Conservation (phyloP, 495 filamentous ascomycete species). For the Cairneyella variabilis region DNA sequence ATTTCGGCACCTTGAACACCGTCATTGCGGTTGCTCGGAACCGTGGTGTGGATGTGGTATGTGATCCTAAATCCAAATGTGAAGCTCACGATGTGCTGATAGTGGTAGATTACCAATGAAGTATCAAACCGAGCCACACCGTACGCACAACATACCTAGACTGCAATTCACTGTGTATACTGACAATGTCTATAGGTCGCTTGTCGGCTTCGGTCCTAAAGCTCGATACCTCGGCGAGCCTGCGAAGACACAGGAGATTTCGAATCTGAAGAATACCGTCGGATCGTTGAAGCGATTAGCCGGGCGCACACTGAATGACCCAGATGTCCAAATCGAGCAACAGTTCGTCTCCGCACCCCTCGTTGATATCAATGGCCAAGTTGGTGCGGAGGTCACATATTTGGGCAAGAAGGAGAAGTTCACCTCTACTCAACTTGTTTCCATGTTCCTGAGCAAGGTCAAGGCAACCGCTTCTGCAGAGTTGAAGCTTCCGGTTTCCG, state of each 20-base stretch:
- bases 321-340: constrained; percentile 88
- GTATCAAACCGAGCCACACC: constrained; percentile 98
- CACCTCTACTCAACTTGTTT: constrained; percentile 82
- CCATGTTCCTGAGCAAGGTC: constrained; percentile 95
- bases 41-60: constrained; percentile 97
- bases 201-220: constrained; percentile 93
- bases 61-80: constrained; percentile 37
- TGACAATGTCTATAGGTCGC: constrained; percentile 56
- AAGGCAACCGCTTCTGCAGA: constrained; percentile 83
- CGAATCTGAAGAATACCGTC: constrained; percentile 99
- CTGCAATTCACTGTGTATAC: not conserved
- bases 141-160: constrained; percentile 57
- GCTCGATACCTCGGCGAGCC: constrained; percentile 89
- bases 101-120: constrained; percentile 86
- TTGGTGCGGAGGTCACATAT: constrained; percentile 92
- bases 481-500: constrained; percentile 87
- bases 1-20: constrained; percentile 96
- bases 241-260: constrained; percentile 98
- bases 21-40: constrained; percentile 97
- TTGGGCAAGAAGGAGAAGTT: constrained; percentile 93
- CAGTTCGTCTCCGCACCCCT: constrained; percentile 84
- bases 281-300: constrained; percentile 85
- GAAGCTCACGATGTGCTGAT: constrained; percentile 15
- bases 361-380: constrained; percentile 87
- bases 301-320: constrained; percentile 77